A percentile compares a stretch with the other conserved stretches of the same genome.
Evolutionary conservation across 1,139 yeast genomes (phyloP).

Genomic region (Oligophagozyma castellii): DNA sequence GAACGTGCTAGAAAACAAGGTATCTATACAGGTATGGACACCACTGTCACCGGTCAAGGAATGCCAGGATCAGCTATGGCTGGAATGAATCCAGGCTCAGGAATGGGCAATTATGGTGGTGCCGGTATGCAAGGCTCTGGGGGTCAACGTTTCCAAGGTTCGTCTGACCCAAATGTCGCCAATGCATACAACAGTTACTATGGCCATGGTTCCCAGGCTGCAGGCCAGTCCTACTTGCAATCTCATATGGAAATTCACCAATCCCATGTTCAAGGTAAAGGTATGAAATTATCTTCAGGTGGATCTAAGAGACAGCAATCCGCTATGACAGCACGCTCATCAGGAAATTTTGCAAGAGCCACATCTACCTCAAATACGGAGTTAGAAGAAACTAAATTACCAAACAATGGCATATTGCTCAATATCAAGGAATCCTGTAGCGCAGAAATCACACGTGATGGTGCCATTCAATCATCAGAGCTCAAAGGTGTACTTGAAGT

Average conservation of each 20-base stretch:
- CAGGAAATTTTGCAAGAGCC: constrained; percentile 13
- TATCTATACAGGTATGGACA: constrained; percentile 4
- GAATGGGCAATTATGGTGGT: too few relatives aligned
- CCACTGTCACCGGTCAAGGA: too few relatives aligned
- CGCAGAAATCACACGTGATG: constrained; percentile 76
- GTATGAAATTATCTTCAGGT: constrained; percentile 15
- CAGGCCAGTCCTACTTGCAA: constrained; percentile 24
- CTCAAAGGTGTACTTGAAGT: constrained; percentile 85
- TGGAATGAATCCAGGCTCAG: constrained; percentile 3
- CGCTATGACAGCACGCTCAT: constrained; percentile 8
- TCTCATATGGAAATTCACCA: constrained; percentile 1
- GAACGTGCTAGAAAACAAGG: constrained; percentile 54
- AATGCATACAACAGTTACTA: constrained; percentile 26
- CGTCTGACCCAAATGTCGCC: constrained; percentile 21
- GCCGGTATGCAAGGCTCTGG: constrained; percentile 10
- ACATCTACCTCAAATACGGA: constrained; percentile 10
- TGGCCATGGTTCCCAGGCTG: constrained; percentile 25
- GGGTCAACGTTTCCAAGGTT: constrained; percentile 12
- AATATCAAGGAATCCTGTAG: constrained; percentile 64
- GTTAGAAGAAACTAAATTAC: constrained; percentile 16
- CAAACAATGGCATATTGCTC: constrained; percentile 67
- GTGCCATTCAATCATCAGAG: constrained; percentile 59
- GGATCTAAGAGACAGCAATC: constrained; percentile 11
- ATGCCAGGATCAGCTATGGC: background rate
- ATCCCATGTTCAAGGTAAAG: constrained; percentile 8